A percentile compares a stretch with the other conserved stretches of the same genome.
phyloP scores from a whole-genome alignment of 371 early-diverging fungal species.

The Apophysomyces elegans region DNA sequence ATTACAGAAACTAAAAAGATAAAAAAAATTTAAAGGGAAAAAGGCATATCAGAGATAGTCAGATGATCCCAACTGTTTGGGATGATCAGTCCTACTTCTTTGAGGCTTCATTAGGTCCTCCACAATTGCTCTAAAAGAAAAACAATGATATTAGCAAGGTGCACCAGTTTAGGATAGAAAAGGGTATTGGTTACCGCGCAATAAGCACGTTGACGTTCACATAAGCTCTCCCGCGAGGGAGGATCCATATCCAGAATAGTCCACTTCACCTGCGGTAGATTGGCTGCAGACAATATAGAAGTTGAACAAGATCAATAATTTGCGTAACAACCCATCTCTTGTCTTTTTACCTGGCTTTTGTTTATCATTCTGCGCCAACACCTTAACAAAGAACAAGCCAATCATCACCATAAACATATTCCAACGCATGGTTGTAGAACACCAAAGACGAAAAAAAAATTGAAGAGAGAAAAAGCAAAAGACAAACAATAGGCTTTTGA shows the following conservation, averaged over 20 bases:
- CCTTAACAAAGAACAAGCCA: neutral
- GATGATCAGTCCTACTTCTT: constrained; percentile 30
- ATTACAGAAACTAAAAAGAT: constrained; percentile 18
- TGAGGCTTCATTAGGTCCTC: constrained; percentile 32
- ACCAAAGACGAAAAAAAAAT: neutral
- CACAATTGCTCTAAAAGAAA: constrained; percentile 33
- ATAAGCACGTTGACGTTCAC: constrained; percentile 36
- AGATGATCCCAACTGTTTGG: neutral
- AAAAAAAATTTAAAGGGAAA: neutral
- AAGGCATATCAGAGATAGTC: neutral
- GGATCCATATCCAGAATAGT: constrained; percentile 31
- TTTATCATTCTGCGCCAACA: neutral
- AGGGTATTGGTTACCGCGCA: constrained; percentile 26
- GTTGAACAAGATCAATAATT: neutral
- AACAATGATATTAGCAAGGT: too few relatives aligned
- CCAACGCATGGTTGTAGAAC: neutral
- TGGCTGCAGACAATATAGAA: neutral
- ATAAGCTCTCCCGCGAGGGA: constrained; percentile 30
- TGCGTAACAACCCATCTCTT: neutral
- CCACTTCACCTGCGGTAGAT: constrained; percentile 32
- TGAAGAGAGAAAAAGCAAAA: neutral
- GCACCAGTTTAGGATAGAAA: too few relatives aligned
- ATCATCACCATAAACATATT: neutral
- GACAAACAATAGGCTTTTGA: constrained; percentile 1
- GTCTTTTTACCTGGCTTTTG: neutral